These are phyloP conservation scores for Calonectria henricotiae DNA, from an alignment of 2,329 filamentous ascomycete species.

Conservation along the genomic window DNA sequence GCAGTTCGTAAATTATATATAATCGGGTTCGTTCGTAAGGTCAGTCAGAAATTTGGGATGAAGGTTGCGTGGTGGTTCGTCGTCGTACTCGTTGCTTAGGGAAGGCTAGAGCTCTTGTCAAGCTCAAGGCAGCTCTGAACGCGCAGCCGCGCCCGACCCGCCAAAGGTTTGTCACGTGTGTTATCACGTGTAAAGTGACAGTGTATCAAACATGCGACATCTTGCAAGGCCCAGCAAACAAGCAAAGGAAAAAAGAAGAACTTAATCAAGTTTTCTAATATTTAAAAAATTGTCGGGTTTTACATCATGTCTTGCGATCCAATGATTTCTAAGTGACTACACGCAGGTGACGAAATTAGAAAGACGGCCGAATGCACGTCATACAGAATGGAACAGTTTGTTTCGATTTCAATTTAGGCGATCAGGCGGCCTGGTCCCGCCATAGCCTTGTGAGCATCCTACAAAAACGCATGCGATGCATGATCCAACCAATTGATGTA, in stretches of 20 bases:
- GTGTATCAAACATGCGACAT: neutral
- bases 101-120: constrained; percentile 59
- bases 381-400: constrained; percentile 29
- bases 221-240: constrained; percentile 33
- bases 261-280: neutral
- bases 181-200: constrained; percentile 37
- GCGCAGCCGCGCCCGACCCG: constrained; percentile 58
- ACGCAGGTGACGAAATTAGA: neutral
- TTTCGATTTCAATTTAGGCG: constrained; percentile 24
- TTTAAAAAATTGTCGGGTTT: neutral
- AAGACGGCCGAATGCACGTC: constrained; percentile 1
- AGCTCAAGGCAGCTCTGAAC: constrained; percentile 68
- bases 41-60: constrained; percentile 33
- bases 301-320: neutral
- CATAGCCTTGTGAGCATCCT: constrained; percentile 38
- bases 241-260: neutral
- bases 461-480: constrained; percentile 27
- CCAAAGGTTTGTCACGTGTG: constrained; percentile 27
- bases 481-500: constrained; percentile 35
- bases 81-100: constrained; percentile 49
- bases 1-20: constrained; percentile 19
- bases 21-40: constrained; percentile 1
- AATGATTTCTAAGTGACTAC: neutral
- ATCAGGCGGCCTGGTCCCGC: constrained; percentile 47
- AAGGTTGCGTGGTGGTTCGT: constrained; percentile 48